Conservation (phyloP, 176 grass and related monocot species). For the Cymbopogon citratus region DNA sequence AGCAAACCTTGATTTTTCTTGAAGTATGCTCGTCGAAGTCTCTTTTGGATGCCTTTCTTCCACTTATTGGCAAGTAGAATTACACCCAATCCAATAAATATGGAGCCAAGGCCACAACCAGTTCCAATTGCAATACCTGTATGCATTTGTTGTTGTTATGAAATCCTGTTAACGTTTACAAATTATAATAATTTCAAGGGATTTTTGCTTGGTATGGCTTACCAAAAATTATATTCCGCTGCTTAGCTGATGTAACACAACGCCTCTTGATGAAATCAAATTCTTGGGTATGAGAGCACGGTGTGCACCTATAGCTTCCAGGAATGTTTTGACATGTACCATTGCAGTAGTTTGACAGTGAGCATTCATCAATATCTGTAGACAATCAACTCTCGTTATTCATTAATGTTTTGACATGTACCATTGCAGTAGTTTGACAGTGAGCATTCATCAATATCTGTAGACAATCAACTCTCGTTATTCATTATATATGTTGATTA, state of each 20-base stretch:
- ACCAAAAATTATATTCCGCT: background rate
- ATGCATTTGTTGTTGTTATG: background rate
- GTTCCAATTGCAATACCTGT: slow-evolving; percentile 22
- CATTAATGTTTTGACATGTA: background rate
- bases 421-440: background rate
- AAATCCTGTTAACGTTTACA: background rate
- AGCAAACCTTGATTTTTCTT: slow-evolving; percentile 31
- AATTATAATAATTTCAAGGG: background rate
- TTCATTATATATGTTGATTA: background rate
- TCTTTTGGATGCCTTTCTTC: slow-evolving; percentile 16
- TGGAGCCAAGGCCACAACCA: background rate
- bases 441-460: slow-evolving; percentile 33
- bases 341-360: background rate
- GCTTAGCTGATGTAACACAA: background rate
- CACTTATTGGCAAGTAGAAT: background rate
- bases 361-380: slow-evolving; percentile 36
- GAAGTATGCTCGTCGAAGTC: background rate
- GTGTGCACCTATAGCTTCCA: background rate
- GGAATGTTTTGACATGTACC: background rate
- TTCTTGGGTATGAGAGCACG: background rate
- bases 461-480: too few species aligned
- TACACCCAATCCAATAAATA: background rate
- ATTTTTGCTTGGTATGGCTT: background rate
- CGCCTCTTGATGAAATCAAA: background rate
- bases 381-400: background rate